These are phyloP conservation scores for Colletotrichum sp. DNA, from an alignment of 2,329 filamentous ascomycete species.

Conservation along the genomic window DNA sequence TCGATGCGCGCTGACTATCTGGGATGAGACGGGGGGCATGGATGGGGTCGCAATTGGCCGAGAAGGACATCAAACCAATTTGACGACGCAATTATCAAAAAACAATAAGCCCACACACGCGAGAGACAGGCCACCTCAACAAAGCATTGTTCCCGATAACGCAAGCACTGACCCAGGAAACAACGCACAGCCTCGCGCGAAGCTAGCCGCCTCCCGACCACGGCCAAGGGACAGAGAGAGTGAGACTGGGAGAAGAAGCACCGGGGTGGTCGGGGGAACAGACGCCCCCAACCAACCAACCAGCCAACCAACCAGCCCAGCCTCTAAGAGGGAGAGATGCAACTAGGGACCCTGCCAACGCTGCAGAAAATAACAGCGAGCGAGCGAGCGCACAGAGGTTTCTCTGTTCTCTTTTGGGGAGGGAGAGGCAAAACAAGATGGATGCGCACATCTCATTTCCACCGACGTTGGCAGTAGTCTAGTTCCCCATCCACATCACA, in stretches of 20 bases:
- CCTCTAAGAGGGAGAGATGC: background rate
- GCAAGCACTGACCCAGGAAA: background rate
- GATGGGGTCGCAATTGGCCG: background rate
- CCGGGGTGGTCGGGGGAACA: background rate
- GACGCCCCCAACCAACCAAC: background rate
- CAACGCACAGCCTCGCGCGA: conserved; percentile 11
- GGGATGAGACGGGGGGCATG: background rate
- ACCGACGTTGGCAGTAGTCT: background rate
- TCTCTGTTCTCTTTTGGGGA: background rate
- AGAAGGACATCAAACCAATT: background rate
- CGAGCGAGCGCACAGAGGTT: background rate
- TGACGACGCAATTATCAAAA: background rate
- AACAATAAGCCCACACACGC: background rate
- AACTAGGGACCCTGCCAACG: background rate
- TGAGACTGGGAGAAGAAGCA: background rate
- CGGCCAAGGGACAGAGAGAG: background rate
- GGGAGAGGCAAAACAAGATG: background rate
- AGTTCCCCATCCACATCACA: background rate
- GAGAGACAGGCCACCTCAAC: background rate
- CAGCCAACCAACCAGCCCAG: background rate
- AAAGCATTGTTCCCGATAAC: conserved; percentile 18
- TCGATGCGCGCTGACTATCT: background rate
- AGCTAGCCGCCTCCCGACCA: background rate
- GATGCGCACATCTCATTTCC: background rate
- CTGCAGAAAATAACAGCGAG: background rate